Percentiles rank a stretch among this genome's conserved stretches.
Evolutionary conservation across 2,329 filamentous ascomycete species (phyloP).

Genomic region (Graphium sp.): DNA sequence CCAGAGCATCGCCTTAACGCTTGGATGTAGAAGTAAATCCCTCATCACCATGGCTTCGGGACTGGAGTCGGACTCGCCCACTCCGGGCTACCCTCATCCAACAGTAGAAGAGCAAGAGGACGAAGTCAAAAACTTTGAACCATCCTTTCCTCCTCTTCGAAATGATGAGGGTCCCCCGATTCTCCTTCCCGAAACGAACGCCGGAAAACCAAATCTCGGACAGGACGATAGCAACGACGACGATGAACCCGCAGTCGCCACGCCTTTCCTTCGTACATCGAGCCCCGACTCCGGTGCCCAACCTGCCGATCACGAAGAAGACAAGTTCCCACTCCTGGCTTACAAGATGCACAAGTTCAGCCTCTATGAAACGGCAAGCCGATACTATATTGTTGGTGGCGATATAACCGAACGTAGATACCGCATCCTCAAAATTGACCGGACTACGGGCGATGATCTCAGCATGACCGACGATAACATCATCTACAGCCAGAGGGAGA

Average conservation of each 20-base stretch:
- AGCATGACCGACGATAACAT: slow-evolving; percentile 88
- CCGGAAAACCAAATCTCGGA: slow-evolving; percentile 4
- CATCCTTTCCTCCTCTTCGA: slow-evolving; percentile 4
- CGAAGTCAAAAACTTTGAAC: no score
- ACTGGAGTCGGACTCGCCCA: no score
- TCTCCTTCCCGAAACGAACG: neutral
- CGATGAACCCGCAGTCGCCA: slow-evolving; percentile 39
- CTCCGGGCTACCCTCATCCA: no score
- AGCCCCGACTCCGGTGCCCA: slow-evolving; percentile 1
- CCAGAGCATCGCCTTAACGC: no score
- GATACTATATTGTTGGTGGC: slow-evolving; percentile 87
- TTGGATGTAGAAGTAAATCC: no score
- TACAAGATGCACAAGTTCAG: slow-evolving; percentile 79
- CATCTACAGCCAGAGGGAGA: slow-evolving; percentile 80
- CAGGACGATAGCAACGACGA: slow-evolving; percentile 37
- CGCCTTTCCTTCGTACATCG: slow-evolving; percentile 31
- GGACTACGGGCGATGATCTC: slow-evolving; percentile 68
- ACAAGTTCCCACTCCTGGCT: neutral
- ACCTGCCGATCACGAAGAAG: slow-evolving; percentile 1
- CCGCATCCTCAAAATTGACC: slow-evolving; percentile 86
- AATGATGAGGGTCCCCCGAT: slow-evolving; percentile 2
- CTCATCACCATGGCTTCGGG: no score
- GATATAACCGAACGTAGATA: slow-evolving; percentile 82
- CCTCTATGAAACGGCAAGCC: slow-evolving; percentile 86
- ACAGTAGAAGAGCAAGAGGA: no score